Evolutionary conservation across 306 rosid genomes (phyloP), one percentile per base, ranked within the genome.

Genomic region (Ceratonia siliqua): DNA sequence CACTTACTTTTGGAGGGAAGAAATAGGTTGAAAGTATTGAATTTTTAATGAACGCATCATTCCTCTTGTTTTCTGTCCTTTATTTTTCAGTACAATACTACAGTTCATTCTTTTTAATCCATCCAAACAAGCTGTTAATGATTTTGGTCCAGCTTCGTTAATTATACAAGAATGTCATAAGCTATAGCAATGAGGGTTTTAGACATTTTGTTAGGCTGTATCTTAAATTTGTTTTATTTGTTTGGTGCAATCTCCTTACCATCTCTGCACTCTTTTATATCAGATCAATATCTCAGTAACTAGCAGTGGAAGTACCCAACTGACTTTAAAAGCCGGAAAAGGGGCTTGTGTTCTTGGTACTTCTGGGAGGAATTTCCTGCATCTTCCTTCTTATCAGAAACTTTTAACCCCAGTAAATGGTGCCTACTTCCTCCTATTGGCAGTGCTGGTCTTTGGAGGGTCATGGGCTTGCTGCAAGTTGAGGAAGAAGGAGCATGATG

Each of bases 341-440:
- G 68, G 76, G 36, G 49, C 74, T 5, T 89, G 95, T 14, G 66
- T 14, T 66, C 58, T 87, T 55, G 58, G 24, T 67, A 25, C 74
- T 65, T 22, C 36, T 62, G 77, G 22, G n/a, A 75, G 74, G 66
- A 62, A 12, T 28, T n/a, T 70, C 64, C 49, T 88, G 55, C 92
- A 28, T 39, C 66, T 89, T 67, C 98, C 98, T 75, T 83, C 97
- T 4, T 85, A 53, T 21, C 90, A 86, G 45, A 79, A 87, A 52
- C 39, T 90, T 30, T 76, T 86, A 67, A 92, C 96, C 2, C 99
- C 96, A 20, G 84, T 92, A 71, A 95, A 90, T 2, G 96, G 92
- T 22, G 98, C 96, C 24, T 95, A 89, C 82, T 78, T 95, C 70
- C 77, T 95, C 81, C 82, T 92, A 72, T 21, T 81, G 17, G n/a